Evolutionary conservation across 768 basidiomycete species (phyloP), one percentile per base, ranked within the genome.

Genomic region (Suillus plorans): DNA sequence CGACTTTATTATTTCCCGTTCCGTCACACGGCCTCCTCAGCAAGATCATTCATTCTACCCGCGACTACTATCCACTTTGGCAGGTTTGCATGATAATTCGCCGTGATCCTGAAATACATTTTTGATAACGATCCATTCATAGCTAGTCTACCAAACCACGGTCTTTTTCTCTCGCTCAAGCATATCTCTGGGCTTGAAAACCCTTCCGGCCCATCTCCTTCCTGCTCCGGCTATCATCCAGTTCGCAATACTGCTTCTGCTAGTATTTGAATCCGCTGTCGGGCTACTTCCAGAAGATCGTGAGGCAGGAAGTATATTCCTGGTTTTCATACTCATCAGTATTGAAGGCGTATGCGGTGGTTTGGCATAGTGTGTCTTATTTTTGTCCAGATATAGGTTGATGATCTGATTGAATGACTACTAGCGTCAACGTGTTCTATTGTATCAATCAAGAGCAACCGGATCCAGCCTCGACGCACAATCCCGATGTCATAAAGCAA

Each of bases 1-100:
- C 97, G 1, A 97, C 95, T 0, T 80, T 99, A 20, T 74, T 98
- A 6, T 99, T 96, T 73, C 89, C 94, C 6, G 84, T 97, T 13
- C 95, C 96, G 0, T 81, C 84, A 0, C 73, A 89, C 66, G 83
- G 86, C 62, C 59, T 94, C 14, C 81, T 97, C 59, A 86, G 88
- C 72, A 86, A 83, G 72, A 83, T 98, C 65, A 92, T 99, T 63
- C 87, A 92, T 70, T 88, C 86, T 1, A 82, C 95, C 22, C 84
- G 94, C 44, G 97, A 98, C 72, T 99, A 95, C 74, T 98, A 98
- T 77, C 95, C 95, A 2, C 84, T 97, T 47, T 97, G 95, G 92
- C 93, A 94, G 88, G 92, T 90, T 13, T 16, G 53, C 31, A 22
- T 28, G 20, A 60, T 36, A 16, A 18, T 36, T 22, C 16, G 13